These are phyloP conservation scores for Dipodascopsis uninucleata DNA, from an alignment of 805 yeast species.

Conservation along the genomic window DNA sequence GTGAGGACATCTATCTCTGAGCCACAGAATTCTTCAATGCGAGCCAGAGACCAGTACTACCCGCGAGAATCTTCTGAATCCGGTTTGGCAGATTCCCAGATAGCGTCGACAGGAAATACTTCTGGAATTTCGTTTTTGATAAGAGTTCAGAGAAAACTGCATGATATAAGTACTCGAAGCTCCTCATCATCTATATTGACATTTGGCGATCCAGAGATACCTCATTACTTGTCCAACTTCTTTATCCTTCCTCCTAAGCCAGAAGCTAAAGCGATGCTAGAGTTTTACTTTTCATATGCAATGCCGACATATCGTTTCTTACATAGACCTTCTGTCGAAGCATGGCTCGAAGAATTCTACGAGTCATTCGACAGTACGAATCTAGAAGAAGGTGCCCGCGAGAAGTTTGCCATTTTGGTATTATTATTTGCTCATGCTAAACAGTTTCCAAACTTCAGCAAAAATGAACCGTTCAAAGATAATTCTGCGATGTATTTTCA, in stretches of 20 bases:
- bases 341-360: slow-evolving; percentile 22
- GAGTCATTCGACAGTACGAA: slow-evolving; percentile 8
- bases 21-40: too few relatives aligned
- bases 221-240: slow-evolving; percentile 5
- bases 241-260: slow-evolving; percentile 16
- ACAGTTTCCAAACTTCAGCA: slow-evolving; percentile 9
- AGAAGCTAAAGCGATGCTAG: slow-evolving; percentile 11
- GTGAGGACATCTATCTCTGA: background rate
- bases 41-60: too few relatives aligned
- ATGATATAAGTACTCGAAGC: slow-evolving; percentile 6
- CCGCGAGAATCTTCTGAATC: slow-evolving; percentile 12
- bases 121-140: slow-evolving; percentile 17
- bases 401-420: slow-evolving; percentile 17
- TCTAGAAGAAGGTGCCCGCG: slow-evolving; percentile 10
- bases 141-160: slow-evolving; percentile 15
- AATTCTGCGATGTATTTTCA: slow-evolving; percentile 12
- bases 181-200: slow-evolving; percentile 15
- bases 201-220: slow-evolving; percentile 19
- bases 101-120: slow-evolving; percentile 17
- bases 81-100: slow-evolving; percentile 10
- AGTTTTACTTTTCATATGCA: slow-evolving; percentile 19
- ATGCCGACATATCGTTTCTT: slow-evolving; percentile 25
- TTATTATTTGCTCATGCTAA: slow-evolving; percentile 18
- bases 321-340: slow-evolving; percentile 16
- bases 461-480: slow-evolving; percentile 2